Conservation (phyloP, 1,284 basidiomycete genomes). For the Pholiota adiposa region DNA sequence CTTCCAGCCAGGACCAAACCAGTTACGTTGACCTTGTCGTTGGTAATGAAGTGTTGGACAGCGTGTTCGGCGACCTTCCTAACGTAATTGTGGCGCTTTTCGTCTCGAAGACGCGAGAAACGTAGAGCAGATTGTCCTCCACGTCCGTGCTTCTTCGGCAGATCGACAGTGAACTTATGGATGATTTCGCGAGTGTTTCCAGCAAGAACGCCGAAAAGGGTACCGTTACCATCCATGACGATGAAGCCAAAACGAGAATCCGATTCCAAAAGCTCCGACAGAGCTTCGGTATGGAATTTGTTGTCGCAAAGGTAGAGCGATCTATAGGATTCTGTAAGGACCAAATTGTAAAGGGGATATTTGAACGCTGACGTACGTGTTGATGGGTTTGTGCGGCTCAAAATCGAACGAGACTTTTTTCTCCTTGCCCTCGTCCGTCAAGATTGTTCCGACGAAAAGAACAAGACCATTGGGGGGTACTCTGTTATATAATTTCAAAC, state of each 20-base stretch:
- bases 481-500: constrained; percentile 94
- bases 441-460: constrained; percentile 95
- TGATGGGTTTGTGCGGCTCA: constrained; percentile 98
- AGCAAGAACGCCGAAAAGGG: constrained; percentile 93
- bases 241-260: constrained; percentile 99
- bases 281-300: constrained; percentile 99
- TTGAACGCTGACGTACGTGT: constrained; percentile 70
- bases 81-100: constrained; percentile 99
- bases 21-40: constrained; percentile 98
- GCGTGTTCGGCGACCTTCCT: constrained; percentile 98
- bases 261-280: constrained; percentile 95
- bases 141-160: constrained; percentile 99
- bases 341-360: constrained; percentile 2
- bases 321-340: constrained; percentile 41
- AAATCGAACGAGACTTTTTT: constrained; percentile 99
- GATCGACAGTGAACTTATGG: constrained; percentile 98
- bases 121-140: constrained; percentile 99
- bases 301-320: constrained; percentile 99
- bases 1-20: constrained; percentile 97
- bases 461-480: constrained; percentile 97
- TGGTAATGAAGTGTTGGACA: constrained; percentile 97
- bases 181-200: constrained; percentile 98
- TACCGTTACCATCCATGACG: constrained; percentile 98
- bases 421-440: constrained; percentile 99
- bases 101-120: constrained; percentile 99